Base-by-base conservation (phyloP, 345 rosid species). In the Salix exigua region DNA sequence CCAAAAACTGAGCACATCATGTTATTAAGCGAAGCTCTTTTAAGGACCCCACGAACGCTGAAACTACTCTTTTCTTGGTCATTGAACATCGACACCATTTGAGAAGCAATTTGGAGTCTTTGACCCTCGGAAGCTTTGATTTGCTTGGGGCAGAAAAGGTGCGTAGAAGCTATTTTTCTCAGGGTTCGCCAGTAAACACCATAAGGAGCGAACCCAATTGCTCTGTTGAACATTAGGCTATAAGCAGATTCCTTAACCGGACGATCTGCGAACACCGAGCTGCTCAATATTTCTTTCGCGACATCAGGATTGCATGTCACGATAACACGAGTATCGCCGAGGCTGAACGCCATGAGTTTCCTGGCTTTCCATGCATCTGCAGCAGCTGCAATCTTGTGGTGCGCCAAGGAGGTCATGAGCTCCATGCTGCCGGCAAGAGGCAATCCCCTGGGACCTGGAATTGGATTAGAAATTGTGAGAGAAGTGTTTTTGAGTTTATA, bases 1-100 rank as follows among this genome's bases (percentile, higher is more conserved):
- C 97, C 97, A 68, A 92, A 92, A 75, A 92, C 87, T 8, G 92
- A 90, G 38, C 88, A 77, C 97, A 92, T 89, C 92, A 92, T 92
- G 83, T 88, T 88, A 78, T 83, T 88, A n/a, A 92, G 82, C 25
- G 97, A 90, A 66, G 91, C 92, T 72, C 85, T 78, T 85, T 90
- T 90, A 6, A 92, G 83, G 72, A 88, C 31, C 58, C 89, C 86
- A 4, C 92, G 89, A 18, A 90, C 88, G 6, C 64, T 74, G 44
- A 75, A 84, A 72, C 84, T 75, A 68, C 79, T 79, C 51, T 14
- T 28, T 28, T 72, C 70, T 4, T 53, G 44, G 18, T 53, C 44
- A 37, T 72, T 84, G 19, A 88, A 66, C 8, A 77, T n/a, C 5
- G 71, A 40, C 44, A 85, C 82, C 91, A 92, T 90, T 82, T 90